Base-by-base conservation (phyloP, 306 rosid species). In the Purshia tridentata region DNA sequence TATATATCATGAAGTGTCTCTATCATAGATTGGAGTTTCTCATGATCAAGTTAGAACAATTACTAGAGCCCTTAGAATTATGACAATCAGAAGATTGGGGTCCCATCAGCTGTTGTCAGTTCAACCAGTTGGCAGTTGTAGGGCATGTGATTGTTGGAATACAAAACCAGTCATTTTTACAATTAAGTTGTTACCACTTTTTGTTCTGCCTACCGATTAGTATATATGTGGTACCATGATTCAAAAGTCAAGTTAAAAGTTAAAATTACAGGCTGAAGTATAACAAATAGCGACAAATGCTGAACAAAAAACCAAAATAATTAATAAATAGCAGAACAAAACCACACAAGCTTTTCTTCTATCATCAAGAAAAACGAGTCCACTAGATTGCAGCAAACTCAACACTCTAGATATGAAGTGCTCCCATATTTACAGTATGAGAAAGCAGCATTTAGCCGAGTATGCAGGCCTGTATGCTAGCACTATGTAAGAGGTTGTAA, bases 401-500 rank as follows among this genome's bases (percentile, higher is more conserved):
- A 77, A 75, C 84, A 82, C 89, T 71, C 83, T 80, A 82, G 81
- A 80, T 80, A 80, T 80, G 23, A 65, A 86, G 83, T 76, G 80
- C 85, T 78, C 81, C 87, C 79, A 74, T 86, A 86, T 86, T 80
- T 86, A 86, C 90, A 83, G 83, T 83, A 79, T 76, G 84, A 75
- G 76, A 76, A 80, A 75, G 76, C 75, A 82, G 81, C 85, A 74
- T 70, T 76, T 63, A 60, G 80, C 81, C 78, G 55, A 77, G 83
- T 56, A 71, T 68, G 82, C 72, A 79, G 82, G 82, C 82, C 58
- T 73, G 86, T 79, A 78, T 65, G 82, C 80, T 54, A 73, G 80
- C 79, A 73, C 77, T 81, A 77, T 81, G 83, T 79, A 82, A 83
- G 84, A 74, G 57, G 57, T 74, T 71, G 83, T 81, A 69, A 75